Conservation (phyloP, 768 basidiomycete genomes). For the Pleurotus citrinopileatus region DNA sequence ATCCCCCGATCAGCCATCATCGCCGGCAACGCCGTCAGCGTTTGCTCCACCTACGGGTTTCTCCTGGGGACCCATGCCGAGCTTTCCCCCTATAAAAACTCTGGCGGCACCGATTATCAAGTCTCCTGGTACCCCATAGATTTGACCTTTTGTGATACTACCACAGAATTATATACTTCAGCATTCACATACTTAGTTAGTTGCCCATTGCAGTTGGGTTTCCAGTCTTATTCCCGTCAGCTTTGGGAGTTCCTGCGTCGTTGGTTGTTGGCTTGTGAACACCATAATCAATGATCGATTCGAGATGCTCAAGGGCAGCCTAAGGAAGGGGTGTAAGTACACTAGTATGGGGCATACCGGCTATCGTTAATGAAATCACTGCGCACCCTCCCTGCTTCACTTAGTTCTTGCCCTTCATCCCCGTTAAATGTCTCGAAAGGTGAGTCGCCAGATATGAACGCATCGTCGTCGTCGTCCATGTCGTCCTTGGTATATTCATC, state of each 20-base stretch:
- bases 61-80: constrained; percentile 64
- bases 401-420: constrained; percentile 68
- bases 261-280: constrained; percentile 16
- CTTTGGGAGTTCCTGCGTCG: not conserved
- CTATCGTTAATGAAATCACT: constrained; percentile 76
- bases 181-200: constrained; percentile 11
- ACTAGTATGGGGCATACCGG: constrained; percentile 88
- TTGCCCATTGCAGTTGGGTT: not conserved
- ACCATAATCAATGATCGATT: constrained; percentile 74
- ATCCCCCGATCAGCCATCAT: too few relatives aligned
- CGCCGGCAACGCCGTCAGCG: not conserved
- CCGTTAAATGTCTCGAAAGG: constrained; percentile 57
- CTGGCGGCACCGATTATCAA: constrained; percentile 20
- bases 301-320: constrained; percentile 81
- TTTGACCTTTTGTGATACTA: constrained; percentile 6
- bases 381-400: constrained; percentile 92
- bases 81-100: constrained; percentile 29
- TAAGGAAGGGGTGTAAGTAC: constrained; percentile 31
- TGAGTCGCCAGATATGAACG: constrained; percentile 48
- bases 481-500: constrained; percentile 35
- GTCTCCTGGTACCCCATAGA: not conserved
- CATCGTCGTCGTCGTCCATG: constrained; percentile 48
- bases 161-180: not conserved
- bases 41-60: constrained; percentile 33
- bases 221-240: not conserved